Evolutionary conservation across 2,329 filamentous ascomycete species (phyloP).

Genomic region (Diaporthe aspalathi): DNA sequence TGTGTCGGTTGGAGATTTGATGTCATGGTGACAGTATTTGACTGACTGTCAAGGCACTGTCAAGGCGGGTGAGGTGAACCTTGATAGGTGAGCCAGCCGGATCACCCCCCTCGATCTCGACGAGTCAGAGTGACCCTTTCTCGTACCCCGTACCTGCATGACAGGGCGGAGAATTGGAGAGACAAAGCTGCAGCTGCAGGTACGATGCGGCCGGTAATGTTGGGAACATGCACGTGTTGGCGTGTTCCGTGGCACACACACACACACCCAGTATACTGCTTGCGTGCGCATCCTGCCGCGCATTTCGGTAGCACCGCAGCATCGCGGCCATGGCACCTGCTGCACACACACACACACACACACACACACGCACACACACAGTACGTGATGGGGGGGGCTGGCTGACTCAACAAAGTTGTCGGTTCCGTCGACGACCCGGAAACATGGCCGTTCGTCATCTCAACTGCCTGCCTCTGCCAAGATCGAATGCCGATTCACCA

Average conservation of each 20-base stretch:
- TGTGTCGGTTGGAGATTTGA: not conserved
- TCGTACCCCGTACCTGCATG: conserved; percentile 27
- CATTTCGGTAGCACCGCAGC: conserved; percentile 9
- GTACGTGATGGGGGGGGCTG: not conserved
- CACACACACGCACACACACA: too few relatives aligned
- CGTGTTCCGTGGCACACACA: conserved; percentile 1
- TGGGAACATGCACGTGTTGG: conserved; percentile 11
- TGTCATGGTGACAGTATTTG: conserved; percentile 14
- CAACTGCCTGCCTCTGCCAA: not conserved
- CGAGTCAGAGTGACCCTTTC: conserved; percentile 16
- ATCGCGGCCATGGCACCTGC: not conserved
- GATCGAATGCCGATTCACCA: not conserved
- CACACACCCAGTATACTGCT: not conserved
- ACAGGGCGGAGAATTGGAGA: conserved; percentile 22
- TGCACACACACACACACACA: too few relatives aligned
- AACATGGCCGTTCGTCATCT: not conserved
- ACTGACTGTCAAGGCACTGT: too few relatives aligned
- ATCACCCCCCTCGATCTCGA: conserved; percentile 10
- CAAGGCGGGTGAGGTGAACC: conserved; percentile 24
- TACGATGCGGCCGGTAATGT: not conserved
- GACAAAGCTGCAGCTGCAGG: conserved; percentile 12
- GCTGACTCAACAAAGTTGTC: conserved; percentile 27
- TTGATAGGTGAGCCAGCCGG: conserved; percentile 18
- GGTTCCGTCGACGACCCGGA: not conserved
- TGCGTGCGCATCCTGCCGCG: not conserved